Conservation (phyloP, 2,329 filamentous ascomycete genomes). For the Botrytis deweyae region DNA sequence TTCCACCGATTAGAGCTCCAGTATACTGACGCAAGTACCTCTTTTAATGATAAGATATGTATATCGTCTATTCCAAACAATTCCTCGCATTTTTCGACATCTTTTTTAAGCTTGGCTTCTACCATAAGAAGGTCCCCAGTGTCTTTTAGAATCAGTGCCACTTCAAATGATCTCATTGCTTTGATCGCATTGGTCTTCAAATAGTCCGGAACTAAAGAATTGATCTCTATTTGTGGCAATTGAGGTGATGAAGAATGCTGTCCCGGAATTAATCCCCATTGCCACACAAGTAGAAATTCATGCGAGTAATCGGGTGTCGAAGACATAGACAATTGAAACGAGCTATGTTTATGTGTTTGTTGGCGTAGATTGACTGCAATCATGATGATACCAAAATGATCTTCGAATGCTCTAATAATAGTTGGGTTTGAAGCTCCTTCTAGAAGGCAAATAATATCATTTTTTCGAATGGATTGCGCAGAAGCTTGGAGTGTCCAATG, state of each 20-base stretch:
- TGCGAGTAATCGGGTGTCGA: no score
- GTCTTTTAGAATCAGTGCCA: not conserved
- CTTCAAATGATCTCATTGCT: not conserved
- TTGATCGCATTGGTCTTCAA: not conserved
- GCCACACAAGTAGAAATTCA: not conserved
- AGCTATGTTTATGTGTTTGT: not conserved
- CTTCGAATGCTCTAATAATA: not conserved
- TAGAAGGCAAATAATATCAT: not conserved
- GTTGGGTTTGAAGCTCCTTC: not conserved
- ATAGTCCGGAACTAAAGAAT: not conserved
- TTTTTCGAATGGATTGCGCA: not conserved
- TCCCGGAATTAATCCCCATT: not conserved
- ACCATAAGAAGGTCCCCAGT: not conserved
- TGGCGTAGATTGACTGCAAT: not conserved
- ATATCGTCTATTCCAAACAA: not conserved
- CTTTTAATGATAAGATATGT: not conserved
- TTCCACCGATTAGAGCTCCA: not conserved
- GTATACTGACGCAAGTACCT: not conserved
- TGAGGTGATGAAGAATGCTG: not conserved
- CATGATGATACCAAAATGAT: not conserved
- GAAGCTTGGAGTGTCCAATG: not conserved
- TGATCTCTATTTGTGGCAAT: not conserved
- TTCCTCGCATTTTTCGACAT: not conserved
- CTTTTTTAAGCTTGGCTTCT: not conserved
- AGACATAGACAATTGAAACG: not conserved